Conservation (phyloP, 495 filamentous ascomycete species). For the Annulohypoxylon stygium region DNA sequence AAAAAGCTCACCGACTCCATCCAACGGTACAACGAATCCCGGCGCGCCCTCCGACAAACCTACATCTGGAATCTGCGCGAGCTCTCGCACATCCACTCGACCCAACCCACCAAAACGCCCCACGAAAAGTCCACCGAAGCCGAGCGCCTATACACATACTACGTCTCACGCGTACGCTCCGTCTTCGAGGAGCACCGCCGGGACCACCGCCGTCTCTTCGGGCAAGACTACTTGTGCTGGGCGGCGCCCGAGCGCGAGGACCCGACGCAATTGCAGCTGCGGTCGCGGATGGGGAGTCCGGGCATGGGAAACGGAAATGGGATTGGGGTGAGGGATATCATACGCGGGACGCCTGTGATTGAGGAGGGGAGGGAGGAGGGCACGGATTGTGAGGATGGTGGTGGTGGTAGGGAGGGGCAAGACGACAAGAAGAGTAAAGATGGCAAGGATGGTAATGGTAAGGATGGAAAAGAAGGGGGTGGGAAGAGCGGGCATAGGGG, state of each 20-base stretch:
- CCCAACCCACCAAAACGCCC: conserved; percentile 31
- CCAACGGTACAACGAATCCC: conserved; percentile 41
- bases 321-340: neutral
- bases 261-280: neutral
- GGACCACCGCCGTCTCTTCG: conserved; percentile 47
- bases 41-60: conserved; percentile 39
- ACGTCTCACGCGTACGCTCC: conserved; percentile 48
- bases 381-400: neutral
- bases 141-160: conserved; percentile 47
- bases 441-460: neutral
- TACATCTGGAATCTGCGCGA: conserved; percentile 47
- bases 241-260: conserved; percentile 43
- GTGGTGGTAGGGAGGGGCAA: neutral
- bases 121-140: conserved; percentile 38
- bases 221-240: conserved; percentile 44
- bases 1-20: conserved; percentile 48
- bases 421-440: neutral
- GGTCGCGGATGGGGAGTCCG: conserved; percentile 2
- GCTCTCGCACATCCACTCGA: conserved; percentile 36
- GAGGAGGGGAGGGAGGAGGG: conserved; percentile 9
- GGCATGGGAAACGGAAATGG: neutral
- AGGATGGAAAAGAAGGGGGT: too few species aligned
- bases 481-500: neutral
- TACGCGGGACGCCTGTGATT: neutral
- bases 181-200: conserved; percentile 48